phyloP scores from a whole-genome alignment of 208 protist species.

The Leishmania guyanensis region DNA sequence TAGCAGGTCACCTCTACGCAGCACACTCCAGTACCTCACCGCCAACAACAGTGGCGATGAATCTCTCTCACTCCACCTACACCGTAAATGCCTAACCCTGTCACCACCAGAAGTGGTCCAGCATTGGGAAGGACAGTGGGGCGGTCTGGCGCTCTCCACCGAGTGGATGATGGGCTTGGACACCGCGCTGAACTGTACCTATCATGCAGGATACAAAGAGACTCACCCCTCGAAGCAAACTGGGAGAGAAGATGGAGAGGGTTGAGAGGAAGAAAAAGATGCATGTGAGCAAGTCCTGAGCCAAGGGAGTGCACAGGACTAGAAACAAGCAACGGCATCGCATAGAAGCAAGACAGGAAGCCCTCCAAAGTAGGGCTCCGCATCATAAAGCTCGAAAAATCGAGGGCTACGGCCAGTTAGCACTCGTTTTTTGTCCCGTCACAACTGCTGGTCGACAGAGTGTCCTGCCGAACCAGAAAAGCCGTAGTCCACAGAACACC shows the following conservation, averaged over 20 bases:
- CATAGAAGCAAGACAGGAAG: not conserved
- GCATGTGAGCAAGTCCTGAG: not conserved
- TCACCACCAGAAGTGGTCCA: not conserved
- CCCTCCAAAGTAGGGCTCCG: not conserved
- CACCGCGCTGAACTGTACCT: not conserved
- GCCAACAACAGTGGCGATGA: not conserved
- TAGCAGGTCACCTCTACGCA: not conserved
- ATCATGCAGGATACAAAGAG: not conserved
- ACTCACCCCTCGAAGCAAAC: not conserved
- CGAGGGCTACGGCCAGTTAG: not conserved
- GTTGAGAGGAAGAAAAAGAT: not conserved
- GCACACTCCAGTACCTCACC: not conserved
- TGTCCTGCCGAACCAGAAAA: not conserved
- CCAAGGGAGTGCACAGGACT: not conserved
- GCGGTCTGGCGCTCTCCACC: not conserved
- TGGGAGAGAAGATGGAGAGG: not conserved
- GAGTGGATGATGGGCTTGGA: not conserved
- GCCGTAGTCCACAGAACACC: not conserved
- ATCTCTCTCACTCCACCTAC: not conserved
- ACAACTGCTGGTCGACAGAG: not conserved
- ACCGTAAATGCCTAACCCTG: not conserved
- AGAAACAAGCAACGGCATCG: not conserved
- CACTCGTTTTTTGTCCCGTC: not conserved
- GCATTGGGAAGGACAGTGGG: not conserved
- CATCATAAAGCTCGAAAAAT: not conserved